Base-by-base conservation (phyloP, 129 eudicot species). In the Centaurea solstitialis region DNA sequence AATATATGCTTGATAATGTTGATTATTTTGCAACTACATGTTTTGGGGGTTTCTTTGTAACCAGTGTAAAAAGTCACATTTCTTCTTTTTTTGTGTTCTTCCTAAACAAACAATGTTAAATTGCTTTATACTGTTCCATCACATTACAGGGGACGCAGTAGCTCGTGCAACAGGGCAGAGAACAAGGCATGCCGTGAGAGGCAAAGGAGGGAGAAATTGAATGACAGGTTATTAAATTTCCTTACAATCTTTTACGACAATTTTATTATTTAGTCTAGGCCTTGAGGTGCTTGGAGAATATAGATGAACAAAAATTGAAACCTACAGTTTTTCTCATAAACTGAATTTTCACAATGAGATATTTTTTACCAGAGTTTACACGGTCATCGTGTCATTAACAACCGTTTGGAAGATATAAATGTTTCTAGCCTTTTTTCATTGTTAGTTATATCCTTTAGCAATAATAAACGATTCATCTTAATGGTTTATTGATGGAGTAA, bases 101-200 rank as follows among this genome's bases (percentile, higher is more conserved):
- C 38, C 20, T 64, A 26, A 22, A 22, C 9, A 8, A 26, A 53
- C 4, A 57, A 68, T 75, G 38, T 53, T 18, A 38, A 57, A 9
- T 79, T 68, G 53, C 37, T 73, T 76, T 28, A 7, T 78, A 33
- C 66, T 76, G 73, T 76, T 74, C 18, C 66, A 68, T 66, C 40
- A 80, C 59, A 50, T 53, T 66, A 71, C 86, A 94, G 98, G 88
- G 93, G 86, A 7, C 95, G 96, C 76, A 80, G 45, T 82, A 90
- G 78, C 35, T 74, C 90, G 35, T 86, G 91, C 83, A 75, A 86
- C 84, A 88, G 79, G 82, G 84, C 85, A 1, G 87, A 85, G 82
- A 85, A 79, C 39, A 94, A 94, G 87, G 96, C 98, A 70, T 92
- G 96, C 40, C 97, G 98, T 70, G 98, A 94, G 88, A 92, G 90